phyloP scores from a whole-genome alignment of 441 rosid species.

The Adansonia madagascariensis region DNA sequence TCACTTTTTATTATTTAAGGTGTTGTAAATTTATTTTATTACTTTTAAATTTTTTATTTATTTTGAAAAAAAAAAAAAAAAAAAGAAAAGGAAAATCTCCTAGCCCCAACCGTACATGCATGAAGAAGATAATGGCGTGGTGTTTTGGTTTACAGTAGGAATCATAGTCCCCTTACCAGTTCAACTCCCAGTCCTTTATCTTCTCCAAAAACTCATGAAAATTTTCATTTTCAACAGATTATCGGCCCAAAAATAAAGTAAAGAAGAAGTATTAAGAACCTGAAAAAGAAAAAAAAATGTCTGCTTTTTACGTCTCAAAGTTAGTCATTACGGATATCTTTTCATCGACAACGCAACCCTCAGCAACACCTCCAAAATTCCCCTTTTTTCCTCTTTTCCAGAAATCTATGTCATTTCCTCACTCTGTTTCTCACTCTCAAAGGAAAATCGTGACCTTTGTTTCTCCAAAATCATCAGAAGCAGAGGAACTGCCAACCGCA shows the following conservation, averaged over 20 bases:
- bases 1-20: too few relatives aligned
- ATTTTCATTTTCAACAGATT: not conserved
- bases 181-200: not conserved
- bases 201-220: not conserved
- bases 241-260: not conserved
- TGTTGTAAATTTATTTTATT: too few relatives aligned
- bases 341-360: not conserved
- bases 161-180: not conserved
- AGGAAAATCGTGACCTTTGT: conserved; percentile 37
- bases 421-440: conserved; percentile 18
- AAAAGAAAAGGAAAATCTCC: not conserved
- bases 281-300: conserved; percentile 37
- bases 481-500: conserved; percentile 57
- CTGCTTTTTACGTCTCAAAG: conserved; percentile 39
- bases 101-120: not conserved
- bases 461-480: conserved; percentile 60
- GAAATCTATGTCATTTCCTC: conserved; percentile 18
- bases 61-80: not conserved
- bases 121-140: conserved; percentile 17
- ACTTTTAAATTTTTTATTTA: not conserved
- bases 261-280: too few relatives aligned
- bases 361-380: conserved; percentile 34
- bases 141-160: not conserved
- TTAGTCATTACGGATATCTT: conserved; percentile 24
- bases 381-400: conserved; percentile 25